Evolutionary conservation across 257 asterid genomes (phyloP).

Genomic region (Solanum corneliomulleri): DNA sequence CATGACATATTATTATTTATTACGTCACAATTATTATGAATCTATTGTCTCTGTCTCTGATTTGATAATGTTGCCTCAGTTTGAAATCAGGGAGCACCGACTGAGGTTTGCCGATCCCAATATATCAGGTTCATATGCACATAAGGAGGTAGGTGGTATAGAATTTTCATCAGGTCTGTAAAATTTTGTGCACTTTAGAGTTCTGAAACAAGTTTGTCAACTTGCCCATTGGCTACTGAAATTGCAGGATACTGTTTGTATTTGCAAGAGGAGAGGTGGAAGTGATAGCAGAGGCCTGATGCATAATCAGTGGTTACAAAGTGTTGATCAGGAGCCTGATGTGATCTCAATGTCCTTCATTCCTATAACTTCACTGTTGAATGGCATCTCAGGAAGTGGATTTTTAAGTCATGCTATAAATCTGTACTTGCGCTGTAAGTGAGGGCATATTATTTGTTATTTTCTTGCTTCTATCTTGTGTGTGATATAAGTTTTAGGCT

Average conservation of each 20-base stretch:
- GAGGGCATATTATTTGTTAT: neutral
- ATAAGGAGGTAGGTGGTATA: conserved; percentile 62
- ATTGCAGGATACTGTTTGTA: conserved; percentile 57
- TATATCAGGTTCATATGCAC: conserved; percentile 72
- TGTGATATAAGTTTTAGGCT: neutral
- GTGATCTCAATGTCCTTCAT: conserved; percentile 92
- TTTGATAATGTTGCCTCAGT: conserved; percentile 24
- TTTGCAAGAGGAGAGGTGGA: conserved; percentile 96
- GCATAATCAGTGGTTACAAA: conserved; percentile 86
- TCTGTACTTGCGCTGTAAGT: conserved; percentile 92
- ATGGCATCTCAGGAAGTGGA: conserved; percentile 94
- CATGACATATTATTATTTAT: neutral
- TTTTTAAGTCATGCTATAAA: conserved; percentile 96
- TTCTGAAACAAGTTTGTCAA: conserved; percentile 1
- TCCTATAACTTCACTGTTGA: conserved; percentile 83
- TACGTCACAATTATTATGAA: neutral
- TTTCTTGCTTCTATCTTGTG: neutral
- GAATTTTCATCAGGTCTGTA: conserved; percentile 1
- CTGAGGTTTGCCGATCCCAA: conserved; percentile 76
- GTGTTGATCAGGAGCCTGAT: conserved; percentile 88
- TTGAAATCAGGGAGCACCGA: conserved; percentile 54
- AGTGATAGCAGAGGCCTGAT: conserved; percentile 40
- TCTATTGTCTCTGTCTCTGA: neutral
- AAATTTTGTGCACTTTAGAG: neutral
- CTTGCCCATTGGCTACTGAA: conserved; percentile 16